Percentiles rank a stretch among this genome's conserved stretches.
Conservation (phyloP, 352 stramenopile species). For the Globisporangium takayamanum region DNA sequence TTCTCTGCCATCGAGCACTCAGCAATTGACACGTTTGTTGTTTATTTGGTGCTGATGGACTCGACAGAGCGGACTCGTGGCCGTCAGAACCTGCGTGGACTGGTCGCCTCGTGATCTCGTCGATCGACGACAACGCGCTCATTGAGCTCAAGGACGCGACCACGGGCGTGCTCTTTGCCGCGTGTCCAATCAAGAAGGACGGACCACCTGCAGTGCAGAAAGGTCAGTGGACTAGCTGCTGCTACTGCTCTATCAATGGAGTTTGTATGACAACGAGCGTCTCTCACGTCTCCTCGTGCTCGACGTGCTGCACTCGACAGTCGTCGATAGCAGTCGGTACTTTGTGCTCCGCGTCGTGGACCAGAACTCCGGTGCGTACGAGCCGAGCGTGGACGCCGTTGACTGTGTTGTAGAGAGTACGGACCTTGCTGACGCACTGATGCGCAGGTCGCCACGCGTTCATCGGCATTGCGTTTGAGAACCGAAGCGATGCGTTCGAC, state of each 20-base stretch:
- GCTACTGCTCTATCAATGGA: not conserved
- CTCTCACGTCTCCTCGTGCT: no score
- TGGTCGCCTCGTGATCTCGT: slow-evolving; percentile 52
- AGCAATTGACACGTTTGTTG: no score
- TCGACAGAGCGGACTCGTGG: slow-evolving; percentile 52
- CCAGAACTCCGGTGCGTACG: slow-evolving; percentile 50
- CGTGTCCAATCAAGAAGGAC: slow-evolving; percentile 52
- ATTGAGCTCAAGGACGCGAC: slow-evolving; percentile 60
- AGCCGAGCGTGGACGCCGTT: not conserved
- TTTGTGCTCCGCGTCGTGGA: slow-evolving; percentile 92
- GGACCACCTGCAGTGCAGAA: slow-evolving; percentile 57
- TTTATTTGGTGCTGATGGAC: no score
- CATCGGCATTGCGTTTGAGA: slow-evolving; percentile 92
- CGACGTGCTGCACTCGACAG: slow-evolving; percentile 15
- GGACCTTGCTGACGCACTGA: no score
- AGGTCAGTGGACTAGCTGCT: slow-evolving; percentile 17
- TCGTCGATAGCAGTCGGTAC: slow-evolving; percentile 91
- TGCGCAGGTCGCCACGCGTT: slow-evolving; percentile 82
- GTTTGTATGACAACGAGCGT: no score
- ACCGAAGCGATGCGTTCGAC: slow-evolving; percentile 92
- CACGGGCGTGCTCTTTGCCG: slow-evolving; percentile 48
- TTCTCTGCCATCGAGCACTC: no score
- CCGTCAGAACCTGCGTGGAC: slow-evolving; percentile 54
- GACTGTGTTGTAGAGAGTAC: not conserved
- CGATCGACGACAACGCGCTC: slow-evolving; percentile 43